Base-by-base conservation (phyloP, 805 yeast species). In the Hanseniaspora pseudoguilliermondii region DNA sequence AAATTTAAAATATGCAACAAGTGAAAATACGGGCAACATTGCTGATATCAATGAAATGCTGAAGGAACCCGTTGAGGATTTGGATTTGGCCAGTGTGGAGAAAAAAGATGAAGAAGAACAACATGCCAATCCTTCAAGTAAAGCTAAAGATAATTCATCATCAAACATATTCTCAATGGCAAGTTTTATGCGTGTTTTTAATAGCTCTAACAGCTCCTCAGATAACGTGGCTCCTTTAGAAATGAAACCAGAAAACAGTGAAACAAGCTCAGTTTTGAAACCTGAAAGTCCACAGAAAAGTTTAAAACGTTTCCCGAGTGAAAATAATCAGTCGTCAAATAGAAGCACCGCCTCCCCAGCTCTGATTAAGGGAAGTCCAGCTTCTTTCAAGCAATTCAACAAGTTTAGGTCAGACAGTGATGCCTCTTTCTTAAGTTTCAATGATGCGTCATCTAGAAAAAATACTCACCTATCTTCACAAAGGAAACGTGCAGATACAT, bases 341-440 rank as follows among this genome's bases (percentile, higher is more conserved):
- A 32, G 35, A 32, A 32, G 35, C 11, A 32, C 35, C 35, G 15
- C 35, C 13, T 27, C 55, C 2, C 27, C 49, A 18, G 36, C 38
- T 5, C 10, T 35, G 7, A 4, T 25, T 2, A 38, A 38, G 3
- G 15, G 21, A 3, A 43, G 32, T 27, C 29, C 55, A 2, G 20
- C 6, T 27, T 2, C 36, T 36, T 9, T n/a, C 13, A 53, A 34
- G 15, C 35, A 10, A 10, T 9, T 23, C 21, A 34, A 13, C 32
- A 44, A 44, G 23, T 18, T 20, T 9, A 53, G 56, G 23, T 43
- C 49, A 6, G 40, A 44, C 16, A 53, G 56, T 32, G 56, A 53
- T 53, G 56, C 56, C 3, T 53, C 56, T 2, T 53, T 53, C 15
- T 32, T 46, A 32, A 53, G 56, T n/a, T 18, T 39, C 5, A 46